These are phyloP conservation scores for Paraconiothyrium sp. DNA, from an alignment of 2,329 filamentous ascomycete species.

Conservation along the genomic window DNA sequence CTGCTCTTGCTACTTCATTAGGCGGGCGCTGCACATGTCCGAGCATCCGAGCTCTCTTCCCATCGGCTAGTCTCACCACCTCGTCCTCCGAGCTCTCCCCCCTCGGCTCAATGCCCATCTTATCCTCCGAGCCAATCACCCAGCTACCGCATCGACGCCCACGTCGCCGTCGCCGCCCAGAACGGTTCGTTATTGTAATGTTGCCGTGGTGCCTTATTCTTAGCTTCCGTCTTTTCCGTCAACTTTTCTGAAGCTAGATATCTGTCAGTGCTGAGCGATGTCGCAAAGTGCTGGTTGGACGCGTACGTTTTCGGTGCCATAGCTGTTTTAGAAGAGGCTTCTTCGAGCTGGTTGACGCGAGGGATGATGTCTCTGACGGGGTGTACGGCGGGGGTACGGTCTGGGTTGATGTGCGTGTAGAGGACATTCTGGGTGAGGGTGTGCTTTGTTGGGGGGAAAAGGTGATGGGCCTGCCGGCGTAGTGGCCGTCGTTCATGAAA, in stretches of 20 bases:
- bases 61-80: not conserved
- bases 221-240: not conserved
- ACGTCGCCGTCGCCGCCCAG: constrained; percentile 11
- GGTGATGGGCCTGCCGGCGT: not conserved
- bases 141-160: constrained; percentile 9
- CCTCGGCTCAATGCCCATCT: constrained; percentile 10
- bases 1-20: too few species aligned
- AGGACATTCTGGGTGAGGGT: not conserved
- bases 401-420: not conserved
- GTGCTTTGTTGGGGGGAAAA: not conserved
- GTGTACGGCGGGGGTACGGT: constrained; percentile 15
- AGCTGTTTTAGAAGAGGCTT: constrained; percentile 10
- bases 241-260: not conserved
- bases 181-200: constrained; percentile 10
- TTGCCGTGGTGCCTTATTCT: not conserved
- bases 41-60: not conserved
- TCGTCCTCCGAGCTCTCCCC: not conserved
- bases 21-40: too few species aligned
- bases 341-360: constrained; percentile 12
- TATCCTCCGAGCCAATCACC: not conserved
- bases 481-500: not conserved
- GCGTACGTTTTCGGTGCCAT: constrained; percentile 15
- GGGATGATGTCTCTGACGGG: constrained; percentile 3
- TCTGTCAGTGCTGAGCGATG: not conserved
- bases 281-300: not conserved